Evolutionary conservation across 139 green algal species (phyloP), one percentile per base, ranked within the genome.

Genomic region (Micractinium sp.): DNA sequence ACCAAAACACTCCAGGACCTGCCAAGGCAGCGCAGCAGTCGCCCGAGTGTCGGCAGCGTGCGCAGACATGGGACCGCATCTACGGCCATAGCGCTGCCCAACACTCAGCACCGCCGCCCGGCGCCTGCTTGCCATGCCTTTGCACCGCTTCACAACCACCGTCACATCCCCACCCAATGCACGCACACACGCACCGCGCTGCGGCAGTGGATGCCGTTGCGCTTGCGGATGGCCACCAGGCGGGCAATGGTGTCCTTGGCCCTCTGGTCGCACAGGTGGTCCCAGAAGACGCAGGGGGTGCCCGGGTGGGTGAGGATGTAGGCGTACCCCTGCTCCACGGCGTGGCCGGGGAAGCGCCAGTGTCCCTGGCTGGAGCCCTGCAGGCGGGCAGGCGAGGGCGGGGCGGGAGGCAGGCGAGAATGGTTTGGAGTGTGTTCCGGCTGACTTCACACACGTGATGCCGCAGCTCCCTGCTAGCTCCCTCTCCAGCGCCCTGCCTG

Each of bases 301-400:
- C 97, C 96, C 0, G 97, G 97, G 92, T 99, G 97, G 23, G 97
- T 99, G 27, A 99, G 91, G 61, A 99, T 96, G 93, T 99, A 99
- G 20, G 96, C 95, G 83, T 99, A 99, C 23, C 97, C 97, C 73
- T 94, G 41, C 25, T 90, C 90, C 38, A 97, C 60, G 38, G 94
- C 84, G 27, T 96, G 86, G 3, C 71, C 31, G 0, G 97, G 97
- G 90, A 98, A 98, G 39, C 93, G 94, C 96, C 96, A 98, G 90
- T 97, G 95, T 73, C 94, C 88, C 87, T 95, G 92, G 16, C 88
- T 95, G 90, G 89, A 93, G 96, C 96, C n/a, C 66, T 93, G 85
- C 74, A 97, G 77, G 7, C 20, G n/a, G 35, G n/a, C 22, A 9
- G 39, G 77, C 60, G 76, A 82, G 76, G 15, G 16, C 3, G 75